phyloP scores from a whole-genome alignment of 768 basidiomycete genomes.

The Lentinula raphanica region DNA sequence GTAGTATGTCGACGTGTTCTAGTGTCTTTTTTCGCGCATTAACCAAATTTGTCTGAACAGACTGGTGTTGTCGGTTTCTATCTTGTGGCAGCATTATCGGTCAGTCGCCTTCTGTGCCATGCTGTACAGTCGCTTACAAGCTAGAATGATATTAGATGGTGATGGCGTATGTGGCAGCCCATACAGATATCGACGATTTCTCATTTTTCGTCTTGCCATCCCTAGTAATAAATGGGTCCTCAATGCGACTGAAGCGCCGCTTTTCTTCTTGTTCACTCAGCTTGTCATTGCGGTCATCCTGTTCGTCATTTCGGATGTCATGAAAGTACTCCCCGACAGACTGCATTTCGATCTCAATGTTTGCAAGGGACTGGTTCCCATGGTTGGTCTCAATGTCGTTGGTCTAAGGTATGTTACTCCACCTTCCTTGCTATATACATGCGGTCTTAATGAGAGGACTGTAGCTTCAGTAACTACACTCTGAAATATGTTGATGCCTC shows the following conservation, averaged over 20 bases:
- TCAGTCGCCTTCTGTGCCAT: constrained; percentile 35
- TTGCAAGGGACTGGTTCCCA: constrained; percentile 69
- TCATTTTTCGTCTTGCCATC: neutral
- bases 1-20: constrained; percentile 33
- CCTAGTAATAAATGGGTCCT: constrained; percentile 68
- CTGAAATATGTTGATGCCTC: constrained; percentile 93
- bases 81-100: constrained; percentile 81
- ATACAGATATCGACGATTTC: too few relatives aligned
- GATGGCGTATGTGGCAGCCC: constrained; percentile 58
- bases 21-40: neutral
- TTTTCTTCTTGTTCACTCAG: constrained; percentile 65
- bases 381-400: constrained; percentile 72
- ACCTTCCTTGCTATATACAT: neutral
- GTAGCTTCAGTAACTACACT: constrained; percentile 83
- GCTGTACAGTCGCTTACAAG: neutral
- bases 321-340: constrained; percentile 64
- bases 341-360: constrained; percentile 59
- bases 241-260: constrained; percentile 47
- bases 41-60: constrained; percentile 29
- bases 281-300: constrained; percentile 61
- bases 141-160: constrained; percentile 63
- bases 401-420: constrained; percentile 61
- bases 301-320: constrained; percentile 49
- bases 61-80: constrained; percentile 78
- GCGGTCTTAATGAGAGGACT: neutral